A percentile compares a stretch with the other conserved stretches of the same genome.
Evolutionary conservation across 2,329 filamentous ascomycete species (phyloP).

Genomic region (Pezizomycotina sp.): DNA sequence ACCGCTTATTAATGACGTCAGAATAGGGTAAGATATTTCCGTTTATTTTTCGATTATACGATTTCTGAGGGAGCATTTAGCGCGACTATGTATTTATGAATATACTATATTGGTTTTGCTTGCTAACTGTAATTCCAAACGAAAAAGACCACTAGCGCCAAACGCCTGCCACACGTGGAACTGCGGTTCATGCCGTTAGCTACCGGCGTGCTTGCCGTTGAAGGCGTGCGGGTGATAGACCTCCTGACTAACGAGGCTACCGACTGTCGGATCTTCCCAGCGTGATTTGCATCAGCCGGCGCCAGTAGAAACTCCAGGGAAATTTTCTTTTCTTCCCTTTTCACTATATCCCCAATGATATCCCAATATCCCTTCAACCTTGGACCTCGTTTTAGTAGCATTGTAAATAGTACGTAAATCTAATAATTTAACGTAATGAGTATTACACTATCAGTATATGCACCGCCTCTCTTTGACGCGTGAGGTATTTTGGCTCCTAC

Average conservation of each 20-base stretch:
- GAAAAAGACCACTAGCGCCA: conserved; percentile 44
- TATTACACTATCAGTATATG: too few relatives aligned
- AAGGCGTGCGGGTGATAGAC: conserved; percentile 58
- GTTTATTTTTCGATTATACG: background rate
- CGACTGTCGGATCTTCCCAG: conserved; percentile 60
- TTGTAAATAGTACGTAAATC: too few relatives aligned
- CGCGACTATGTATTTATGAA: too few relatives aligned
- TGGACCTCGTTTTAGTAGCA: too few relatives aligned
- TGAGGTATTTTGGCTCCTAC: too few relatives aligned
- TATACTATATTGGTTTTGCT: background rate
- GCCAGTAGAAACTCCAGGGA: too few relatives aligned
- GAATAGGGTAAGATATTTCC: conserved; percentile 40
- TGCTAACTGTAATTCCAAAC: conserved; percentile 7
- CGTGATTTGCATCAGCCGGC: conserved; percentile 37
- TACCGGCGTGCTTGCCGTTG: conserved; percentile 51
- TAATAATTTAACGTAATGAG: too few relatives aligned
- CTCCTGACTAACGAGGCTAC: conserved; percentile 58
- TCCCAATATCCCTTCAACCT: too few relatives aligned
- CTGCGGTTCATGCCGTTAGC: conserved; percentile 53
- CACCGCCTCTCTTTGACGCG: too few relatives aligned
- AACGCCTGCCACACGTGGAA: conserved; percentile 59
- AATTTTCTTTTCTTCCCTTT: too few relatives aligned
- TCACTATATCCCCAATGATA: too few relatives aligned
- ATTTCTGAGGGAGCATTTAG: too few relatives aligned
- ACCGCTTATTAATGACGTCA: conserved; percentile 58